These are phyloP conservation scores for Oryza meyeriana DNA, from an alignment of 176 grass and related monocot species.

Conservation along the genomic window DNA sequence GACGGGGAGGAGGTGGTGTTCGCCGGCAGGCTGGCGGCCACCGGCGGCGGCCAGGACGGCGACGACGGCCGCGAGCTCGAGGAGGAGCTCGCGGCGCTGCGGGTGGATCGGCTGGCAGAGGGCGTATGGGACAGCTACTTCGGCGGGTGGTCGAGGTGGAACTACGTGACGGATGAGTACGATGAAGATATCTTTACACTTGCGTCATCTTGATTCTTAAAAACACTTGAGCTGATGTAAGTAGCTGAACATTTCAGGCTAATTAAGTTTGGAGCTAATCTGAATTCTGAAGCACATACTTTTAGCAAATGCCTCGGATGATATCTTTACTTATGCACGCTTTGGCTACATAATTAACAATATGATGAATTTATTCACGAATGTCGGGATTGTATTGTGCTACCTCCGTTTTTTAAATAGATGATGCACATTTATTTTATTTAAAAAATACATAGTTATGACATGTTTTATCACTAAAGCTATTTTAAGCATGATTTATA, in stretches of 20 bases:
- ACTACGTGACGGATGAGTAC: not conserved
- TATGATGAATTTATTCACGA: not conserved
- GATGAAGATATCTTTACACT: too few species aligned
- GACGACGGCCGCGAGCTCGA: constrained; percentile 13
- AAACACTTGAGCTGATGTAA: not conserved
- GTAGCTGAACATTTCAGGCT: not conserved
- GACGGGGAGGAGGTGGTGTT: constrained; percentile 49
- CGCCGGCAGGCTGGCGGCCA: constrained; percentile 40
- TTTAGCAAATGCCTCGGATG: not conserved
- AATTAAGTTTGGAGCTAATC: not conserved
- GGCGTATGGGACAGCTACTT: constrained; percentile 59
- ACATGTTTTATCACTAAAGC: too few species aligned
- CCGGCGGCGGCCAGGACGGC: too few species aligned
- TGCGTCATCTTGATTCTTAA: not conserved
- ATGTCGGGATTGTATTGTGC: not conserved
- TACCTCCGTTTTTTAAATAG: too few species aligned
- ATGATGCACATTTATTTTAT: too few species aligned
- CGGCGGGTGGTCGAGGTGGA: constrained; percentile 57
- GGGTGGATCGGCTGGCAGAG: constrained; percentile 43
- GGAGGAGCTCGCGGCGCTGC: constrained; percentile 40
- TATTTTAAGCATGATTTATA: too few species aligned
- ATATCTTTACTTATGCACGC: not conserved
- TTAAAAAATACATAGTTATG: too few species aligned
- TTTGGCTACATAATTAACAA: not conserved
- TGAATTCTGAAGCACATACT: not conserved